These are phyloP conservation scores for Neocucurbitaria cava DNA, from an alignment of 2,329 filamentous ascomycete genomes.

Conservation along the genomic window DNA sequence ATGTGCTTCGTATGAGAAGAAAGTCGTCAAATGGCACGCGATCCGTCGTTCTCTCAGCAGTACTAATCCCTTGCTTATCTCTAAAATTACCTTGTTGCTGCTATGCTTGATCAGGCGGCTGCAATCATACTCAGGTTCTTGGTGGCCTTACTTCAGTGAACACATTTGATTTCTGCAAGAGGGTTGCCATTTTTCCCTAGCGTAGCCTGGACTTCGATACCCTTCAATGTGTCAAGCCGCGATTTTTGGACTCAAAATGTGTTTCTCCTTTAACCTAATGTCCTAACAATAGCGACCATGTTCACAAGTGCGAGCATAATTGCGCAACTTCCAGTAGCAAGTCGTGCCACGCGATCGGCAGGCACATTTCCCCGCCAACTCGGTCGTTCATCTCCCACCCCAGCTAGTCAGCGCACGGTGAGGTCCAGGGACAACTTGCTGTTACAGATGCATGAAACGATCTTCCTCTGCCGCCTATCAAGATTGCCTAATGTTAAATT, in stretches of 20 bases:
- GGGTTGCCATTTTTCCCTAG: too few relatives aligned
- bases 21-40: neutral
- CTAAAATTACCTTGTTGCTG: too few relatives aligned
- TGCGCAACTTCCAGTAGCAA: neutral
- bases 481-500: neutral
- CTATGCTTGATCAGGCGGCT: neutral
- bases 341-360: constrained; percentile 4
- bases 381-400: constrained; percentile 7
- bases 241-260: too few relatives aligned
- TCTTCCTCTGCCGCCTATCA: constrained; percentile 2
- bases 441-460: constrained; percentile 1
- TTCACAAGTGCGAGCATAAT: constrained; percentile 3
- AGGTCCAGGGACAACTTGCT: neutral
- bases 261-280: too few relatives aligned
- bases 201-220: too few relatives aligned
- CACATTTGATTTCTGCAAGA: neutral
- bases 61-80: neutral
- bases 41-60: neutral
- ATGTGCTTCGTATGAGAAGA: neutral
- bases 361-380: constrained; percentile 3
- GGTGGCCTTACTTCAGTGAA: neutral
- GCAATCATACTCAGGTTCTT: neutral
- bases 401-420: constrained; percentile 1
- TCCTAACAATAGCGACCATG: neutral
- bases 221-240: too few relatives aligned